Evolutionary conservation across 2,329 filamentous ascomycete genomes (phyloP).

Genomic region (Exophiala alcalophila): DNA sequence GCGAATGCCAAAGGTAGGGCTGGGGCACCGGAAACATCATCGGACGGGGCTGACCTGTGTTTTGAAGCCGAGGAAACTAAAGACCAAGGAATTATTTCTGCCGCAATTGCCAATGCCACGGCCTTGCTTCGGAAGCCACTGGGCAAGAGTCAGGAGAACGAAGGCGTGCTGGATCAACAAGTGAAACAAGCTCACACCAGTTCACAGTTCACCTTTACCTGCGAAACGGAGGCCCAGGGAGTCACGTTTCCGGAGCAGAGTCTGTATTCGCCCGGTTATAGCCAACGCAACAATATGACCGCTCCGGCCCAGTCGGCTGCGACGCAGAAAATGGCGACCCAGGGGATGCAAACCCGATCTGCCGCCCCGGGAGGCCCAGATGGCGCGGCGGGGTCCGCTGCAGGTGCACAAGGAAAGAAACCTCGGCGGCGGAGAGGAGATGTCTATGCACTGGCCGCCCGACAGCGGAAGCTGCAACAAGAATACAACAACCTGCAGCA

Average conservation of each 20-base stretch:
- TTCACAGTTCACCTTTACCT: constrained; percentile 94
- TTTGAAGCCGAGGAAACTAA: constrained; percentile 38
- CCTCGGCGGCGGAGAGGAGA: constrained; percentile 65
- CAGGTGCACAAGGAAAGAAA: constrained; percentile 56
- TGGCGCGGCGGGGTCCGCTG: constrained; percentile 34
- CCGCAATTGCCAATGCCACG: constrained; percentile 84
- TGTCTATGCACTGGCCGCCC: constrained; percentile 71
- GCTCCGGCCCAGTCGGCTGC: constrained; percentile 33
- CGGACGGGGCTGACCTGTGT: constrained; percentile 33
- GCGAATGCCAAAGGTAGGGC: constrained; percentile 27
- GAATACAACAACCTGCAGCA: constrained; percentile 73
- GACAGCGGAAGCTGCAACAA: constrained; percentile 72
- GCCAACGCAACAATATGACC: constrained; percentile 23
- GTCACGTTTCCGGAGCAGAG: constrained; percentile 69
- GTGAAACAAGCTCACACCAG: constrained; percentile 65
- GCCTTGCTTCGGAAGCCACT: constrained; percentile 57
- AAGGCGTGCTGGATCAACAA: constrained; percentile 73
- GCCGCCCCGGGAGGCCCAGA: constrained; percentile 37
- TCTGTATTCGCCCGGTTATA: constrained; percentile 35
- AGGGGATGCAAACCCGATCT: constrained; percentile 53
- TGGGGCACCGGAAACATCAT: neutral
- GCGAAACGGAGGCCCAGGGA: constrained; percentile 81
- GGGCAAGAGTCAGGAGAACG: constrained; percentile 68
- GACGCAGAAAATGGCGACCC: constrained; percentile 45
- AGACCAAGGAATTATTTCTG: constrained; percentile 82